Percentiles rank a stretch among this genome's conserved stretches.
These are phyloP conservation scores for Penicillium crystallinum DNA, from an alignment of 495 filamentous ascomycete species.

Conservation along the genomic window DNA sequence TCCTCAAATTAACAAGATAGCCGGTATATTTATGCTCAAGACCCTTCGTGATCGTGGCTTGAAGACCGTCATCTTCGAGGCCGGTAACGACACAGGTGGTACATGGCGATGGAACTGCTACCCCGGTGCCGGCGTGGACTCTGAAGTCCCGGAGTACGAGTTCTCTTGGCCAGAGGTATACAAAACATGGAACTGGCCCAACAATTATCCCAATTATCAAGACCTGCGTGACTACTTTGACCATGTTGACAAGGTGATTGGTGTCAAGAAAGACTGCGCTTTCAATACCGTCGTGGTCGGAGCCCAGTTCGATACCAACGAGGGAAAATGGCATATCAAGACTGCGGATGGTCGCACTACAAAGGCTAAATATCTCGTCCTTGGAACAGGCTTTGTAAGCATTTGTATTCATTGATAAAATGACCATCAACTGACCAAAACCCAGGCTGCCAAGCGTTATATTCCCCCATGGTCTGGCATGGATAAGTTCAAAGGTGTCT, in stretches of 20 bases:
- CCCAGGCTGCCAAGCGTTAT: conserved; percentile 25
- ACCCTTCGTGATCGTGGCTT: conserved; percentile 27
- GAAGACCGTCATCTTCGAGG: conserved; percentile 36
- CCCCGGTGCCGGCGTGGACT: conserved; percentile 46
- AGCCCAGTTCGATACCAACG: conserved; percentile 41
- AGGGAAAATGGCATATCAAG: conserved; percentile 44
- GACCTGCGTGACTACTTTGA: conserved; percentile 54
- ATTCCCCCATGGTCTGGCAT: conserved; percentile 49
- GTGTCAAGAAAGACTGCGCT: conserved; percentile 44
- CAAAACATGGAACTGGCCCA: conserved; percentile 49
- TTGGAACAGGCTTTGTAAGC: conserved; percentile 32
- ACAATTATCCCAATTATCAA: conserved; percentile 45
- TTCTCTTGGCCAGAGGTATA: conserved; percentile 48
- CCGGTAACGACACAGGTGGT: conserved; percentile 41
- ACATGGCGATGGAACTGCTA: conserved; percentile 51
- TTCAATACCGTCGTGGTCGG: conserved; percentile 46
- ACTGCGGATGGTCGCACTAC: conserved; percentile 44
- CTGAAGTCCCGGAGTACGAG: conserved; percentile 46
- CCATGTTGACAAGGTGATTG: conserved; percentile 46
- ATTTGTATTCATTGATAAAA: neutral
- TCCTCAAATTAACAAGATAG: conserved; percentile 3
- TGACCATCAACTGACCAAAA: neutral
- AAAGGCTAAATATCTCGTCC: conserved; percentile 44
- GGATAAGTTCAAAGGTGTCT: conserved; percentile 46
- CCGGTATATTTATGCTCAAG: conserved; percentile 23